Evolutionary conservation across 768 basidiomycete genomes (phyloP).

Genomic region (Saitozyma podzolica): DNA sequence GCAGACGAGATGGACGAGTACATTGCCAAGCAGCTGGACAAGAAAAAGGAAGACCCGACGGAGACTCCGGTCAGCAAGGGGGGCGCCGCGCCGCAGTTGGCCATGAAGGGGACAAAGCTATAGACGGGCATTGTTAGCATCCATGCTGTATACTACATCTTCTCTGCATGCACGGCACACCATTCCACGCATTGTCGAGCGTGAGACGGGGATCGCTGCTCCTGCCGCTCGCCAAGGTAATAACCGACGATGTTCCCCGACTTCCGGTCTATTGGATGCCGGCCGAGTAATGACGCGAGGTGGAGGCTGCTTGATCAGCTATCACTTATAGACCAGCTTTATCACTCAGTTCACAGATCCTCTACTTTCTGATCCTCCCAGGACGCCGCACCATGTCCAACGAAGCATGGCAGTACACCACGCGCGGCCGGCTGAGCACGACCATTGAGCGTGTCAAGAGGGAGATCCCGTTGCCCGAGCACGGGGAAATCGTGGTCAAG

Average conservation of each 20-base stretch:
- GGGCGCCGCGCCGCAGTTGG: slow-evolving; percentile 11
- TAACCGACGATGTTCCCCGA: too few relatives aligned
- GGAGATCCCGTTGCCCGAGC: slow-evolving; percentile 34
- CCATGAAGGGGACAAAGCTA: slow-evolving; percentile 17
- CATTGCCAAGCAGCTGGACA: slow-evolving; percentile 63
- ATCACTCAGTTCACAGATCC: too few relatives aligned
- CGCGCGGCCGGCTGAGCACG: slow-evolving; percentile 19
- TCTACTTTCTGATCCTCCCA: too few relatives aligned
- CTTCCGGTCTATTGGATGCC: too few relatives aligned
- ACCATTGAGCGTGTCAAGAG: slow-evolving; percentile 14
- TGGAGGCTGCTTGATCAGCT: too few relatives aligned
- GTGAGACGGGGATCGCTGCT: too few relatives aligned
- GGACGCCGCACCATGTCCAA: too few relatives aligned
- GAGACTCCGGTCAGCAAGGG: background rate
- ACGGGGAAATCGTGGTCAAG: slow-evolving; percentile 59
- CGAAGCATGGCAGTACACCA: slow-evolving; percentile 27
- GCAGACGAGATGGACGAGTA: slow-evolving; percentile 95
- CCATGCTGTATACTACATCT: background rate
- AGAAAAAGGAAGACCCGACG: slow-evolving; percentile 29
- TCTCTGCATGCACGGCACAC: too few relatives aligned
- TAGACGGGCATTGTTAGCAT: background rate
- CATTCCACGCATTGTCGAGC: too few relatives aligned
- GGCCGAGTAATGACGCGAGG: too few relatives aligned
- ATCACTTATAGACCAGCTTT: too few relatives aligned
- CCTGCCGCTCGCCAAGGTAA: too few relatives aligned